These are phyloP conservation scores for Mycena rosella DNA, from an alignment of 768 basidiomycete species.

Conservation along the genomic window DNA sequence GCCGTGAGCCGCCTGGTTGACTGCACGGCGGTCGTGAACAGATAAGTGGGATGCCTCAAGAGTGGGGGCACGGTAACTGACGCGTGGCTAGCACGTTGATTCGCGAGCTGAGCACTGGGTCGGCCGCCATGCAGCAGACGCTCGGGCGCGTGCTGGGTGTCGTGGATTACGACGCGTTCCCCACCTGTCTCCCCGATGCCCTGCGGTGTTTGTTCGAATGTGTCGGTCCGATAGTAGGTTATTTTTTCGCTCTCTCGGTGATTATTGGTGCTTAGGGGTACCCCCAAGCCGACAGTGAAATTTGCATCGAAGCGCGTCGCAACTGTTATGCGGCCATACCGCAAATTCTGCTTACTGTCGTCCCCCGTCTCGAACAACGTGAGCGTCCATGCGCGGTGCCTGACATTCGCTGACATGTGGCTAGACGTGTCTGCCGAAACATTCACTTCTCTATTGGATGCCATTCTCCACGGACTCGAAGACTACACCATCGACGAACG, in stretches of 20 bases:
- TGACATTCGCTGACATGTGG: conserved; percentile 5
- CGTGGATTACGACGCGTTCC: conserved; percentile 71
- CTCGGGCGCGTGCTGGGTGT: conserved; percentile 77
- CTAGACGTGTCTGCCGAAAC: conserved; percentile 63
- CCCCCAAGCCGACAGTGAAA: conserved; percentile 32
- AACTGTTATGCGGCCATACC: conserved; percentile 61
- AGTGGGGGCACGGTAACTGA: conserved; percentile 25
- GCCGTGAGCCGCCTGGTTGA: conserved; percentile 78
- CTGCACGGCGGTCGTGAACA: conserved; percentile 71
- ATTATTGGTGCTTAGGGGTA: conserved; percentile 38
- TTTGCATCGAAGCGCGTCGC: conserved; percentile 55
- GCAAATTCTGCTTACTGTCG: conserved; percentile 60
- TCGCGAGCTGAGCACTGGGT: conserved; percentile 66
- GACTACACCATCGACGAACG: conserved; percentile 96
- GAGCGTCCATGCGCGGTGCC: conserved; percentile 38
- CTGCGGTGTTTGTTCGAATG: conserved; percentile 71
- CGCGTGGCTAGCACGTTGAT: conserved; percentile 64
- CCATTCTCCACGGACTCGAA: conserved; percentile 76
- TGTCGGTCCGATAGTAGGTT: conserved; percentile 66
- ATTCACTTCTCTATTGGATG: conserved; percentile 64
- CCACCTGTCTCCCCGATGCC: conserved; percentile 66
- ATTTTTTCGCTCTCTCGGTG: conserved; percentile 34
- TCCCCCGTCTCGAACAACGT: conserved; percentile 60
- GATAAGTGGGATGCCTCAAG: conserved; percentile 67
- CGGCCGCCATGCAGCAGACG: conserved; percentile 75